phyloP scores from a whole-genome alignment of 2,329 filamentous ascomycete species.

The Ilyonectria sp. region DNA sequence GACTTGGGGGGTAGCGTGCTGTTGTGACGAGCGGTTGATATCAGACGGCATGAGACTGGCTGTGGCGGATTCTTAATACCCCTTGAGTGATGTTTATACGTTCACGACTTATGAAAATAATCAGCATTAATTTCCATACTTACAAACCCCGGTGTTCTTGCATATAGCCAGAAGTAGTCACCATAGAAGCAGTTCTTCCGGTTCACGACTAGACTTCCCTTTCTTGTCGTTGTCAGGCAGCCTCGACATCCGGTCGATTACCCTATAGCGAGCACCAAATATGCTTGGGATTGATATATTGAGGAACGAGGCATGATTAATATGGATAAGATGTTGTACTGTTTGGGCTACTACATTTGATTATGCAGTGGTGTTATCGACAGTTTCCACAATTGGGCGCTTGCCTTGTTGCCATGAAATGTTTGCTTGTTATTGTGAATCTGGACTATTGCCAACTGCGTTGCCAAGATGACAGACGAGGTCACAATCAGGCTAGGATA shows the following conservation, averaged over 20 bases:
- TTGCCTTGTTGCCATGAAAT: no score
- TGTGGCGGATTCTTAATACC: neutral
- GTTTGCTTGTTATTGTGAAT: neutral
- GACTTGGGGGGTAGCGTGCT: conserved; percentile 26
- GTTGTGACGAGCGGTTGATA: neutral
- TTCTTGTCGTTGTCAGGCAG: no score
- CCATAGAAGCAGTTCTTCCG: no score
- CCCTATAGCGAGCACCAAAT: neutral
- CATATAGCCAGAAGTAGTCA: no score
- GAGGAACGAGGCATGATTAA: neutral
- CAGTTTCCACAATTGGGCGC: neutral
- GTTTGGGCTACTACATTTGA: neutral
- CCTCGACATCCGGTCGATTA: neutral
- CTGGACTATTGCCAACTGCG: neutral
- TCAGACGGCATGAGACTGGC: neutral
- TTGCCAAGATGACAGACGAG: neutral
- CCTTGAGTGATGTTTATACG: neutral
- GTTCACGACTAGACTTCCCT: no score
- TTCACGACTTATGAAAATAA: neutral
- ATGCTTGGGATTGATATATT: neutral
- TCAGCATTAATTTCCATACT: neutral
- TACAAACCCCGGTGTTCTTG: no score
- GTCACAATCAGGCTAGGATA: neutral
- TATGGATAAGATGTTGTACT: no score
- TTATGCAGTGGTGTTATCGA: neutral